Conservation (phyloP, 2,329 filamentous ascomycete species). For the Rosellinia necatrix region DNA sequence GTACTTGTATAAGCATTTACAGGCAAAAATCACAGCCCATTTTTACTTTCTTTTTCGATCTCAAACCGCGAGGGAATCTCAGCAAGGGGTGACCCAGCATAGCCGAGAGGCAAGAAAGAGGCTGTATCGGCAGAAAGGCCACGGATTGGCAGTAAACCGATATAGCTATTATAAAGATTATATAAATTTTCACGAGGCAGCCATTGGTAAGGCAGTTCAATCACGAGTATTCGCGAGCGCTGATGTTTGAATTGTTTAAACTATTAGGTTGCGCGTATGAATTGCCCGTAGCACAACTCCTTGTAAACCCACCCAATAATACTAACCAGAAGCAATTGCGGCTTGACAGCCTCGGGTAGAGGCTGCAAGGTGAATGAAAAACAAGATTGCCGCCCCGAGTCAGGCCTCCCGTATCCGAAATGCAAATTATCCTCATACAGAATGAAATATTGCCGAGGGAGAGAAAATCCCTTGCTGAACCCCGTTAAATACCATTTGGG, state of each 20-base stretch:
- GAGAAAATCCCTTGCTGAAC: background rate
- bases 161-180: too few relatives aligned
- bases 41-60: too few relatives aligned
- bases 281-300: constrained; percentile 9
- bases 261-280: constrained; percentile 15
- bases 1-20: too few relatives aligned
- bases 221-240: background rate
- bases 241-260: too few relatives aligned
- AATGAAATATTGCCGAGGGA: background rate
- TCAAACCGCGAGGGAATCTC: too few relatives aligned
- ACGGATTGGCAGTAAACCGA: too few relatives aligned
- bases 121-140: too few relatives aligned
- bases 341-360: background rate
- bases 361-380: background rate
- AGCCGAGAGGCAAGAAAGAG: too few relatives aligned
- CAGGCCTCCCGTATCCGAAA: constrained; percentile 12
- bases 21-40: too few relatives aligned
- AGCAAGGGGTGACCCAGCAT: too few relatives aligned
- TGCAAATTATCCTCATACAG: constrained; percentile 27
- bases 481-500: background rate
- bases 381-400: constrained; percentile 10
- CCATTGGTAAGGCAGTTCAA: background rate
- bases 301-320: background rate
- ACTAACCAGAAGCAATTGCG: background rate
- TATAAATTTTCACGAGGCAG: too few relatives aligned